A percentile compares a stretch with the other conserved stretches of the same genome.
Conservation (phyloP, 1,139 yeast genomes). For the Keqinozyma sinolaborantium region DNA sequence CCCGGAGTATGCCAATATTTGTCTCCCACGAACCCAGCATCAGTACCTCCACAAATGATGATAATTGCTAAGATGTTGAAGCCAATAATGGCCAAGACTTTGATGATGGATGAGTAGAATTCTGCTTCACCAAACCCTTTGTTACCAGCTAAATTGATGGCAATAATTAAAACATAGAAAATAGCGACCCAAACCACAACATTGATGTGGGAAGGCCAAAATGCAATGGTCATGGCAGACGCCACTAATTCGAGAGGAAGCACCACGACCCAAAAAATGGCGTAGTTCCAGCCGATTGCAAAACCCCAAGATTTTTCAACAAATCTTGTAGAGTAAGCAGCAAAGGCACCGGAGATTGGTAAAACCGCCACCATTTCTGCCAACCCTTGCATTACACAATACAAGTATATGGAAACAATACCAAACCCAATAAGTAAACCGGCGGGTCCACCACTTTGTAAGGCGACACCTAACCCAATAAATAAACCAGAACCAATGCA, state of each 20-base stretch:
- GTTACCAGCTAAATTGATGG: conserved; percentile 57
- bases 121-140: conserved; percentile 69
- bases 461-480: conserved; percentile 36
- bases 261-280: conserved; percentile 65
- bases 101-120: conserved; percentile 56
- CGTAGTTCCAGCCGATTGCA: conserved; percentile 72
- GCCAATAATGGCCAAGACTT: conserved; percentile 61
- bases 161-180: conserved; percentile 54
- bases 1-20: conserved; percentile 58
- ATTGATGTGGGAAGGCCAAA: conserved; percentile 56
- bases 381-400: conserved; percentile 64
- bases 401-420: conserved; percentile 44
- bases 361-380: conserved; percentile 70
- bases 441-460: conserved; percentile 39
- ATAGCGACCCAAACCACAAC: conserved; percentile 69
- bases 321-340: conserved; percentile 64
- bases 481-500: conserved; percentile 37
- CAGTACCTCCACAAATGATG: conserved; percentile 64
- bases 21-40: conserved; percentile 53
- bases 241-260: conserved; percentile 73
- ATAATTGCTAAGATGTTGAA: conserved; percentile 69
- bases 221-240: conserved; percentile 62
- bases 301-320: conserved; percentile 76
- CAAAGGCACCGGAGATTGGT: conserved; percentile 75
- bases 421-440: conserved; percentile 39